Evolutionary conservation across 257 asterid genomes (phyloP).

Genomic region (Nicotiana sylvestris): DNA sequence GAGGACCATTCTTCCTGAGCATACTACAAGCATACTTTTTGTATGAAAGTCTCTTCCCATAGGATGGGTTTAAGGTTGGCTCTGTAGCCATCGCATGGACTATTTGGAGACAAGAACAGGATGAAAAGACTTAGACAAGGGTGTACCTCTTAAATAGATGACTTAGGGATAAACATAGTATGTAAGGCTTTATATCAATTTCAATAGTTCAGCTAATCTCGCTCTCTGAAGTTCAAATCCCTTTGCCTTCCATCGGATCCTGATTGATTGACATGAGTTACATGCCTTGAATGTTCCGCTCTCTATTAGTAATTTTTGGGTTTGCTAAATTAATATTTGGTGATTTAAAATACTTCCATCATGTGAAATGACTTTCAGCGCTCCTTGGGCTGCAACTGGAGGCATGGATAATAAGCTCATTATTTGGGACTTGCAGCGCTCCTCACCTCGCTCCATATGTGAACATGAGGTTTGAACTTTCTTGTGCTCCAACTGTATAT

Average conservation of each 20-base stretch:
- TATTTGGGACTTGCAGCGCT: conserved; percentile 64
- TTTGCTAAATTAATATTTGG: neutral
- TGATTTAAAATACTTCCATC: neutral
- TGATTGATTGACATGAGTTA: neutral
- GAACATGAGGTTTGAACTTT: conserved; percentile 56
- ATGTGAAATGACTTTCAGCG: conserved; percentile 32
- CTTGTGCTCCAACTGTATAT: neutral
- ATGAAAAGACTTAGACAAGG: neutral
- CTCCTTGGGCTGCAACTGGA: conserved; percentile 76
- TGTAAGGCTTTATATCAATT: neutral
- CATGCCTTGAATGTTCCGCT: neutral
- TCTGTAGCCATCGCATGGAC: neutral
- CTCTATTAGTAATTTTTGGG: neutral
- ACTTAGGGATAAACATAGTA: neutral
- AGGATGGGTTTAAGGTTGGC: neutral
- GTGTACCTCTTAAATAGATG: too few relatives aligned
- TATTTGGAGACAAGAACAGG: neutral
- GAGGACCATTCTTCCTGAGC: neutral
- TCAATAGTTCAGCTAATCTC: neutral
- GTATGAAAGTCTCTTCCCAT: neutral
- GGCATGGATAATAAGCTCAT: conserved; percentile 79
- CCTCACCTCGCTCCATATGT: conserved; percentile 65
- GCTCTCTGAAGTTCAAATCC: neutral
- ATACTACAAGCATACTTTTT: neutral
- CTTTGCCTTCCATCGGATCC: neutral